Evolutionary conservation across 2,329 filamentous ascomycete species (phyloP).

Genomic region (Blumeria graminis): DNA sequence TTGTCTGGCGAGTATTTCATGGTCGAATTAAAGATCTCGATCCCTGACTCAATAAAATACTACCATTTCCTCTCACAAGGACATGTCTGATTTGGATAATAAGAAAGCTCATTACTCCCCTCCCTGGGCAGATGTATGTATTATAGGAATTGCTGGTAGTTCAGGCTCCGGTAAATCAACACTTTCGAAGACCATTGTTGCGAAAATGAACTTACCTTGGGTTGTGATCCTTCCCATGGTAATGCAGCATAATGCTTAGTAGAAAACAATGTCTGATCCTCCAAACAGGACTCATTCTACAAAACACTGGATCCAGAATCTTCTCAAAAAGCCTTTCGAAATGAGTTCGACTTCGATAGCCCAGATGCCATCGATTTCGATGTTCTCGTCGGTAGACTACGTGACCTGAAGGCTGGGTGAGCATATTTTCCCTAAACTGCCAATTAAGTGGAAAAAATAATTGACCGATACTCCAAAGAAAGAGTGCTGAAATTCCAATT

Average conservation of each 20-base stretch:
- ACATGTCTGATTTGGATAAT: constrained; percentile 8
- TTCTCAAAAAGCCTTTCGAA: constrained; percentile 57
- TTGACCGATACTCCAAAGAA: constrained; percentile 23
- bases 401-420: constrained; percentile 79
- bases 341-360: constrained; percentile 90
- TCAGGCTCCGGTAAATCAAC: constrained; percentile 92
- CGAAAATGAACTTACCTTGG: constrained; percentile 78
- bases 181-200: constrained; percentile 74
- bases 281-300: constrained; percentile 74
- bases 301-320: constrained; percentile 64
- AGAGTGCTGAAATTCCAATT: constrained; percentile 71
- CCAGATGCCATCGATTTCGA: constrained; percentile 93
- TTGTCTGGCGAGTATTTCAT: no score
- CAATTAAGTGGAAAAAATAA: neutral
- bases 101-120: constrained; percentile 55
- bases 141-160: constrained; percentile 87
- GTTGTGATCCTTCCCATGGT: constrained; percentile 96
- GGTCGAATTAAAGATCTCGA: no score
- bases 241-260: constrained; percentile 8
- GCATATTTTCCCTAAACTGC: neutral
- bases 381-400: constrained; percentile 51
- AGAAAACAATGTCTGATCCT: neutral
- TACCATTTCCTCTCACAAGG: no score
- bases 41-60: no score
- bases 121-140: constrained; percentile 88